These are phyloP conservation scores for Nakazawaea ishiwadae DNA, from an alignment of 805 yeast species.

Conservation along the genomic window DNA sequence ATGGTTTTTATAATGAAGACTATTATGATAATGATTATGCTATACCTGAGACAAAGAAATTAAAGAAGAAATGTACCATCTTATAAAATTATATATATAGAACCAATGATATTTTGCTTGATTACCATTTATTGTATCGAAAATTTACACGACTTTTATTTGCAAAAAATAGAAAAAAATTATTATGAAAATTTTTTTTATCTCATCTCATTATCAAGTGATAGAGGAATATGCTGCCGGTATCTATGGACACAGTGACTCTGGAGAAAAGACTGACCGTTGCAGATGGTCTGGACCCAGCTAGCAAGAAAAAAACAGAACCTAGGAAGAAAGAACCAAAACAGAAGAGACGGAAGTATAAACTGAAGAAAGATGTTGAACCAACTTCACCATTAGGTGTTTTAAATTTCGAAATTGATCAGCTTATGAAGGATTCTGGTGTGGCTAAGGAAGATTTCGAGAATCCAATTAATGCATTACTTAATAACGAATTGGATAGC, in stretches of 20 bases:
- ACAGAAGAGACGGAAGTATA: constrained; percentile 44
- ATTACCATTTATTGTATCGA: neutral
- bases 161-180: constrained; percentile 1
- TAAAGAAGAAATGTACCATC: constrained; percentile 1
- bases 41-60: neutral
- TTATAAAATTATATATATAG: neutral
- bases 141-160: neutral
- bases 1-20: neutral
- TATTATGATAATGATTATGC: neutral
- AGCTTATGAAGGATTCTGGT: constrained; percentile 38
- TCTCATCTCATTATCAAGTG: neutral
- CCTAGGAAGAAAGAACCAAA: constrained; percentile 10
- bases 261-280: constrained; percentile 3
- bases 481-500: constrained; percentile 52
- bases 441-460: constrained; percentile 42
- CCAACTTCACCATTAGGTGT: constrained; percentile 81
- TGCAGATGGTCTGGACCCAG: no score
- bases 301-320: neutral
- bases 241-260: constrained; percentile 4
- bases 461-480: constrained; percentile 62
- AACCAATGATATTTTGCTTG: constrained; percentile 5
- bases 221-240: constrained; percentile 6
- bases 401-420: constrained; percentile 66
- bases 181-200: constrained; percentile 1
- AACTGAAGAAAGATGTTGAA: constrained; percentile 61